Base-by-base conservation (phyloP, 2,329 filamentous ascomycete genomes). In the Xylariomycetidae sp. region DNA sequence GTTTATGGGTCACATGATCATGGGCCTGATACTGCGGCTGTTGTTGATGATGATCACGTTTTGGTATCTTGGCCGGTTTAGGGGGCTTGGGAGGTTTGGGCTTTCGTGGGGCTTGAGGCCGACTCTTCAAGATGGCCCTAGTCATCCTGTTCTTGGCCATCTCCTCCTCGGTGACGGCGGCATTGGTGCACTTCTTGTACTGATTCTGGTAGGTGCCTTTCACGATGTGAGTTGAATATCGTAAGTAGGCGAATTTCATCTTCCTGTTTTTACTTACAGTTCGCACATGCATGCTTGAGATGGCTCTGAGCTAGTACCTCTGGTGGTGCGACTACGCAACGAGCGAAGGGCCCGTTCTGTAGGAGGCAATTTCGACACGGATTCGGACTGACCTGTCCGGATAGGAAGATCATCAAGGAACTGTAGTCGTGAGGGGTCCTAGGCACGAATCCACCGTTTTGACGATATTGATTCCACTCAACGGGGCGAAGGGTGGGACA, bases 361-460 rank as follows among this genome's bases (percentile, higher is more conserved):
- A 51, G 31, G 5, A 44, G 22, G 25, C 53, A 56, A 18, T 53
- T 49, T 10, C 46, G 45, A 25, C 53, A 56, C 11, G 53, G 53
- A 15, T 54, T 50, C 3, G 48, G 48, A 27, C 49, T 54, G 31
- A 51, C 37, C 28, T 54, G 48, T 5, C 53, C 53, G 6, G 44
- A 54, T 20, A 54, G 20, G 18, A 47, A 56, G 25, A 56, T 54
- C 53, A 56, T 53, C 27, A 54, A 32, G 17, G 51, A 45, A 30
- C 45, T 41, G 34, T 41, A 51, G 35, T 54, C 53, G 26, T 45
- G 37, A 26, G 48, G 19, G 3, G 42, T 50, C 22, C 50, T 44
- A 3, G 49, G 50, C 4, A 48, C 43, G 25, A 53, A 56, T 5
- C 45, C 41, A 8, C 50, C 50, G 19, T 46, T 38, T 27, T 46